Conservation (phyloP, 441 rosid genomes). For the Bruguiera hainesii region DNA sequence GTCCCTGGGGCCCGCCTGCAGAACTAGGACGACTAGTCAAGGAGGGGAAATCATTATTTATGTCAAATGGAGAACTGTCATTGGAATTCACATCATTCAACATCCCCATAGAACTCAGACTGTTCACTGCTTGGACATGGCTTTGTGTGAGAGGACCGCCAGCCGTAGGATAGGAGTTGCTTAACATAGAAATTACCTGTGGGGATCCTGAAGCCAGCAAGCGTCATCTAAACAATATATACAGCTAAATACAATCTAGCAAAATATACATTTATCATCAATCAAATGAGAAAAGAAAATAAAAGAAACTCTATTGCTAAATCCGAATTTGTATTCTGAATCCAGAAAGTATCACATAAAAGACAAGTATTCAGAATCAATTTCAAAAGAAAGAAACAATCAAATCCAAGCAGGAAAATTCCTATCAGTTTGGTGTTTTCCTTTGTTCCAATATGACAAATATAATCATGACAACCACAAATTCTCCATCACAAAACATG, state of each 20-base stretch:
- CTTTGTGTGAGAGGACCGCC: conserved; percentile 90
- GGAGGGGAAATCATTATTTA: conserved; percentile 90
- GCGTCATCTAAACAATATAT: conserved; percentile 17
- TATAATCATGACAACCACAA: neutral
- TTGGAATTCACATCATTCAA: conserved; percentile 76
- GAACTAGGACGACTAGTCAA: conserved; percentile 90
- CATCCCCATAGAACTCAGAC: conserved; percentile 84
- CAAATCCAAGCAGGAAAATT: neutral
- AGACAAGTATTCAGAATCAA: neutral
- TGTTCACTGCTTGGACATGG: conserved; percentile 84
- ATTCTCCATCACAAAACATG: neutral
- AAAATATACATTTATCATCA: neutral
- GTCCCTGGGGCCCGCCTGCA: conserved; percentile 96
- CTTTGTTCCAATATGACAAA: neutral
- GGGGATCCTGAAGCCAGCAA: conserved; percentile 72
- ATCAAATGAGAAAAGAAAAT: neutral
- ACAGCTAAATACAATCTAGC: conserved; percentile 12
- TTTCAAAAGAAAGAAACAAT: neutral
- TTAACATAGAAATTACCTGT: conserved; percentile 82
- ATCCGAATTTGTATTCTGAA: neutral
- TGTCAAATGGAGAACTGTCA: conserved; percentile 86
- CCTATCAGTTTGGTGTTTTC: neutral
- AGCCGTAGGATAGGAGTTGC: conserved; percentile 63
- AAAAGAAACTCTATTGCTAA: neutral
- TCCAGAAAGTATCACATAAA: neutral